Conservation (phyloP, 2,329 filamentous ascomycete genomes). For the Venturia nashicola region DNA sequence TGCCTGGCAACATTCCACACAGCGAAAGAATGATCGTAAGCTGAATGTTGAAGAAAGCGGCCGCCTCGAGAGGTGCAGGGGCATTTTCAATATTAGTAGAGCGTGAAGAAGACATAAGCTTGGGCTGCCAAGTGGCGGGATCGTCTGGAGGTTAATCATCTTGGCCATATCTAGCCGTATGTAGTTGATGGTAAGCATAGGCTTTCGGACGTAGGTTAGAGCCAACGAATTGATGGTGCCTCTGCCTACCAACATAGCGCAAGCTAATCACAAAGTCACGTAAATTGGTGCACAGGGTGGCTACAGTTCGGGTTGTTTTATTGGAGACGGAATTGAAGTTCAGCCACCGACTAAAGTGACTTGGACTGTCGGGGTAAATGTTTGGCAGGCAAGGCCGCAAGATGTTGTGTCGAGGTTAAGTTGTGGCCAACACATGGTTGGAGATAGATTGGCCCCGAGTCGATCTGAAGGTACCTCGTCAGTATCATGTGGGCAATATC, state of each 20-base stretch:
- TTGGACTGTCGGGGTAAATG: not conserved
- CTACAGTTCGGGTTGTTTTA: not conserved
- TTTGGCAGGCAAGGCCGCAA: not conserved
- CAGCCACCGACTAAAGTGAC: no score
- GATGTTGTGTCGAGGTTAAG: not conserved
- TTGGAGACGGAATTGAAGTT: not conserved
- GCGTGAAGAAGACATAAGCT: not conserved
- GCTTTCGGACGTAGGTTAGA: not conserved
- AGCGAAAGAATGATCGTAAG: not conserved
- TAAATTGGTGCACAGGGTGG: not conserved
- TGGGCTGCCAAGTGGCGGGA: not conserved
- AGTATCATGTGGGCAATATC: not conserved
- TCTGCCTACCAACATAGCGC: not conserved
- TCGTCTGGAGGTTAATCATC: not conserved
- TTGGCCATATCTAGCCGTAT: not conserved
- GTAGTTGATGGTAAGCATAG: not conserved
- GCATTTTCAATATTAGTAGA: not conserved
- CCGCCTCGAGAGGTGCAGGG: not conserved
- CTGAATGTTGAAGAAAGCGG: not conserved
- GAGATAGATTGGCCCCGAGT: not conserved
- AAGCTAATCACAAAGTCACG: not conserved
- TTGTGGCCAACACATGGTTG: not conserved
- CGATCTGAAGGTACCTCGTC: not conserved
- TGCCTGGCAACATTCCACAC: not conserved
- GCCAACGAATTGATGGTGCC: not conserved